These are phyloP conservation scores for Aspergillus tubingensis DNA, from an alignment of 2,329 filamentous ascomycete species.

Conservation along the genomic window DNA sequence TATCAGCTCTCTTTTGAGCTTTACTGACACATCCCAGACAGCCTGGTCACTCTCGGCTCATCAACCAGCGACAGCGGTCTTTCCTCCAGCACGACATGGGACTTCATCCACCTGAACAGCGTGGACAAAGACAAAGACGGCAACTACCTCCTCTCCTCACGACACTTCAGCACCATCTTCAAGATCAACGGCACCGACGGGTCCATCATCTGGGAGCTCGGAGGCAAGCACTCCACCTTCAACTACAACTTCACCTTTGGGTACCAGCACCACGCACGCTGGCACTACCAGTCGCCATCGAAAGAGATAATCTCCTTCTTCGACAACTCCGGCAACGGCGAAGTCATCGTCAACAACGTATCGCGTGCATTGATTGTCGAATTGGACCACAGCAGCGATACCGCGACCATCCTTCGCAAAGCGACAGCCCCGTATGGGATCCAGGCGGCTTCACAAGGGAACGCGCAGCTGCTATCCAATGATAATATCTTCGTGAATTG, in stretches of 20 bases:
- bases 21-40: constrained; percentile 35
- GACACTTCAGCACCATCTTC: constrained; percentile 49
- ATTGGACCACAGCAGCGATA: constrained; percentile 48
- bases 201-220: constrained; percentile 52
- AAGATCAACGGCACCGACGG: constrained; percentile 51
- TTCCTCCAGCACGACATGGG: constrained; percentile 48
- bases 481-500: constrained; percentile 60
- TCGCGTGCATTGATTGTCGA: constrained; percentile 50
- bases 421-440: constrained; percentile 52
- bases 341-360: constrained; percentile 41
- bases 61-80: constrained; percentile 46
- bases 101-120: constrained; percentile 55
- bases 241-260: constrained; percentile 50
- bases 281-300: constrained; percentile 43
- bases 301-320: constrained; percentile 57
- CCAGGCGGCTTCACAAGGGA: constrained; percentile 54
- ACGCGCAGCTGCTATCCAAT: constrained; percentile 56
- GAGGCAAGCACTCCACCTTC: constrained; percentile 50
- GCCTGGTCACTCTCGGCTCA: constrained; percentile 50
- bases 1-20: constrained; percentile 16
- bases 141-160: constrained; percentile 53
- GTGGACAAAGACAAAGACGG: constrained; percentile 44
- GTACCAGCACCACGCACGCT: constrained; percentile 55
- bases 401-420: constrained; percentile 44
- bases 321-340: constrained; percentile 55